Base-by-base conservation (phyloP, 768 basidiomycete species). In the Psilocybe tampanensis region DNA sequence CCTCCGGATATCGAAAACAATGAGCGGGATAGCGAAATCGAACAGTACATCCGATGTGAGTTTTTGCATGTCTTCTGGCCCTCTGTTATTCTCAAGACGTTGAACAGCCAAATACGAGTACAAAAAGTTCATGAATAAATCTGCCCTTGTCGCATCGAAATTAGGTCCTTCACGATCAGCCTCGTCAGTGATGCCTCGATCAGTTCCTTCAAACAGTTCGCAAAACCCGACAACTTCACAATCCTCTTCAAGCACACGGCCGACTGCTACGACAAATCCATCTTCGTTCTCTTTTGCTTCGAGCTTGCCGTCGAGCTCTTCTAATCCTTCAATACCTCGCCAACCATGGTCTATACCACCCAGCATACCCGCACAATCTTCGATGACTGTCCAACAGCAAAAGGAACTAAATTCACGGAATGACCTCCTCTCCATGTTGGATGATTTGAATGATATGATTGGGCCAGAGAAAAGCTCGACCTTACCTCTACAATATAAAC, bases 11-110 rank as follows among this genome's bases (percentile, higher is more conserved):
- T 89, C 66, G 83, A 88, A 39, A 92, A 93, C 50, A 77, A 81
- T 1, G 90, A 91, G 64, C 80, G 94, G 26, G 94, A 96, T 67
- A 89, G 90, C 45, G 95, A 98, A 58, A 81, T 98, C 43, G 95
- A 98, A 71, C 86, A 85, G 66, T 97, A 86, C 74, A 95, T 98
- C 59, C 84, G 95, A 56, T 79, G 91, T 90, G 75, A 72, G 82
- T 52, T 52, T n/a, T 18, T 29, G n/a, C 22, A 11, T 41, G 13
- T 52, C 36, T 39, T 39, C 36, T 44, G 18, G 17, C 11, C 21
- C n/a, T 21, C 18, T n/a, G 32, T 39, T 15, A 18, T 23, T 4
- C 39, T 19, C 34, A 18, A 43, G 54, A 23, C 58, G 57, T 47
- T 45, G 7, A 54, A 55, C n/a, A 61, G 91, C 83, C 7, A 93